phyloP scores from a whole-genome alignment of 441 rosid species.

The Kokia cookei region DNA sequence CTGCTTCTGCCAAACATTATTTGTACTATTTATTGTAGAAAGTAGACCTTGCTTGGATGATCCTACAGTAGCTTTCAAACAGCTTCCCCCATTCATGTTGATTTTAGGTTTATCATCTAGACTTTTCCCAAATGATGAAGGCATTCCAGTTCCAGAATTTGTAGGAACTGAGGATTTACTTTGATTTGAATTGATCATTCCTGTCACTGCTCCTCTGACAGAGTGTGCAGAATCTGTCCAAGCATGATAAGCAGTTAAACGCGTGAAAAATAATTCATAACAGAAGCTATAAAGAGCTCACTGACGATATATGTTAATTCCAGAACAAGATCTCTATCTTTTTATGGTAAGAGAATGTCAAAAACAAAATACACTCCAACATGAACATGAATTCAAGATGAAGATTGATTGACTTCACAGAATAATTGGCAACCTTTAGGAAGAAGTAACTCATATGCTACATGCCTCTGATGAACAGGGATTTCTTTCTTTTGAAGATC shows the following conservation, averaged over 20 bases:
- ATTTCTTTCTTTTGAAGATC: constrained; percentile 70
- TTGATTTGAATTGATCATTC: constrained; percentile 33
- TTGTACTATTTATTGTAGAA: constrained; percentile 26
- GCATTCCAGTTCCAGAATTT: constrained; percentile 26
- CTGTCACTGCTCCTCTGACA: constrained; percentile 37
- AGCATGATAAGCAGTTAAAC: constrained; percentile 13
- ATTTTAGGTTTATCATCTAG: constrained; percentile 32
- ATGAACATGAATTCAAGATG: constrained; percentile 11
- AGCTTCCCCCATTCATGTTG: constrained; percentile 21
- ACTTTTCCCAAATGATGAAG: constrained; percentile 29
- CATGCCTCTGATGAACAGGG: constrained; percentile 54
- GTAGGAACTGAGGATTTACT: constrained; percentile 23
- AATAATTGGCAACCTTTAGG: constrained; percentile 67
- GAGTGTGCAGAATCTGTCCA: constrained; percentile 44
- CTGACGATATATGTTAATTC: constrained; percentile 7
- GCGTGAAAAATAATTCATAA: background rate
- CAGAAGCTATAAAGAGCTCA: constrained; percentile 9
- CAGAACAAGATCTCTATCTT: constrained; percentile 1
- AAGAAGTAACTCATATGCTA: constrained; percentile 69
- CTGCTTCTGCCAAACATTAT: constrained; percentile 27
- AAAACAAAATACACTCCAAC: background rate
- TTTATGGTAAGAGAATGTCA: background rate
- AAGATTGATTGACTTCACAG: constrained; percentile 10
- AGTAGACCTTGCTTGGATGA: constrained; percentile 26
- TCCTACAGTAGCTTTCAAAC: constrained; percentile 28